A percentile compares a stretch with the other conserved stretches of the same genome.
Evolutionary conservation across 2,329 filamentous ascomycete genomes (phyloP).

Genomic region (Trichoderma sp.): DNA sequence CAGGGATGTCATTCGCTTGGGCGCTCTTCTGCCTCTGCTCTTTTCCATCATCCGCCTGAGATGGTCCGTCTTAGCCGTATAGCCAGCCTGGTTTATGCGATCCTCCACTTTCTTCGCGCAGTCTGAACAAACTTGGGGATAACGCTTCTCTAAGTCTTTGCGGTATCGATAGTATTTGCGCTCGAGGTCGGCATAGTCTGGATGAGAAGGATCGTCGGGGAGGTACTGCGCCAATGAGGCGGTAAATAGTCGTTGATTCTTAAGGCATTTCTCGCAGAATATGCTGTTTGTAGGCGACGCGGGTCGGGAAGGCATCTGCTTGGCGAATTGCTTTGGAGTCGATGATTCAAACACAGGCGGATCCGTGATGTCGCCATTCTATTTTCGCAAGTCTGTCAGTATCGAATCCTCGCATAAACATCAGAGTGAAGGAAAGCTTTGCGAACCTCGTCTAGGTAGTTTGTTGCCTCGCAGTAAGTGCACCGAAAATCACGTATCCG

Average conservation of each 20-base stretch:
- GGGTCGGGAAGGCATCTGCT: slow-evolving; percentile 48
- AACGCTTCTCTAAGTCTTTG: slow-evolving; percentile 74
- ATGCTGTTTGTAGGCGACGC: slow-evolving; percentile 44
- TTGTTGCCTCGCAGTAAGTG: slow-evolving; percentile 78
- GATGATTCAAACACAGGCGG: slow-evolving; percentile 62
- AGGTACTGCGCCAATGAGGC: slow-evolving; percentile 80
- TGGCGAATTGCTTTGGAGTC: slow-evolving; percentile 40
- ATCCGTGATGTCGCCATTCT: slow-evolving; percentile 90
- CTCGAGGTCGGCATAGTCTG: slow-evolving; percentile 71
- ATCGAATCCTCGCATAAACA: not conserved
- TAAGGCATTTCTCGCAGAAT: slow-evolving; percentile 78
- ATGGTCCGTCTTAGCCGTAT: slow-evolving; percentile 83
- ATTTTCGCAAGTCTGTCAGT: slow-evolving; percentile 28
- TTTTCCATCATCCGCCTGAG: slow-evolving; percentile 75
- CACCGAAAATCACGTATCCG: slow-evolving; percentile 71
- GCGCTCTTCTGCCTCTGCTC: slow-evolving; percentile 48
- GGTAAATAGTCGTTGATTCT: slow-evolving; percentile 85
- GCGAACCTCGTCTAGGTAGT: slow-evolving; percentile 81
- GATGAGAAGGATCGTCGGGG: slow-evolving; percentile 64
- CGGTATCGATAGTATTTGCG: slow-evolving; percentile 71
- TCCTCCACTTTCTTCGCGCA: slow-evolving; percentile 77
- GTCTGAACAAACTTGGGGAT: slow-evolving; percentile 83
- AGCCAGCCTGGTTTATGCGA: slow-evolving; percentile 71
- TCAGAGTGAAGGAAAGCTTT: not conserved
- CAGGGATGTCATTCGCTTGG: slow-evolving; percentile 43